phyloP scores from a whole-genome alignment of 345 rosid species.

The Boechera stricta region DNA sequence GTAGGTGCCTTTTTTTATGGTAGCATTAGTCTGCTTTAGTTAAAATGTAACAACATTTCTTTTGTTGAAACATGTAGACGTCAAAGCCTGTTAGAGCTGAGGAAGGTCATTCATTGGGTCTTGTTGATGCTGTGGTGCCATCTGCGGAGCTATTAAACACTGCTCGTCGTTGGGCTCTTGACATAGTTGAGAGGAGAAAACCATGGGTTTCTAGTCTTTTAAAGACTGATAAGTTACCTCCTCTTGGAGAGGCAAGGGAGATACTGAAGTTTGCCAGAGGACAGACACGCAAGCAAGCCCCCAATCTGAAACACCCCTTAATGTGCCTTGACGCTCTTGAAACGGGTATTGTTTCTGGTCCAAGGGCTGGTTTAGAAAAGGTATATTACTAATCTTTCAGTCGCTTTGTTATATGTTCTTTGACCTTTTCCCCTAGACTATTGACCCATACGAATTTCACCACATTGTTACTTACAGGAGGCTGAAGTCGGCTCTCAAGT shows the following conservation, averaged over 20 bases:
- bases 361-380: slow-evolving; percentile 85
- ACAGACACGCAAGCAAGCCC: slow-evolving; percentile 77
- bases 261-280: slow-evolving; percentile 81
- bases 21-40: slow-evolving; percentile 24
- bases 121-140: slow-evolving; percentile 79
- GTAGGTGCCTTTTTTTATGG: slow-evolving; percentile 34
- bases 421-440: slow-evolving; percentile 3
- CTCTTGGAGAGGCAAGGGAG: slow-evolving; percentile 92
- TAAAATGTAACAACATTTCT: slow-evolving; percentile 3
- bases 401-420: slow-evolving; percentile 14
- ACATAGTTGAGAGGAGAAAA: slow-evolving; percentile 67
- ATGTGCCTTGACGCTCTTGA: slow-evolving; percentile 87
- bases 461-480: slow-evolving; percentile 62
- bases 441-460: slow-evolving; percentile 6
- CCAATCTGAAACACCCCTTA: slow-evolving; percentile 81
- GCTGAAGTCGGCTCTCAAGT: slow-evolving; percentile 66
- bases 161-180: slow-evolving; percentile 90
- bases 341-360: slow-evolving; percentile 83
- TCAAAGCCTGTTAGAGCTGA: slow-evolving; percentile 80
- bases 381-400: slow-evolving; percentile 45
- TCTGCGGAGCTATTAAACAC: slow-evolving; percentile 62
- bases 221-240: slow-evolving; percentile 77
- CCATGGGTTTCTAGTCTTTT: slow-evolving; percentile 88
- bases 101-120: slow-evolving; percentile 79
- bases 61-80: slow-evolving; percentile 52